Evolutionary conservation across 768 basidiomycete genomes (phyloP).

Genomic region (Pluteus cervinus): DNA sequence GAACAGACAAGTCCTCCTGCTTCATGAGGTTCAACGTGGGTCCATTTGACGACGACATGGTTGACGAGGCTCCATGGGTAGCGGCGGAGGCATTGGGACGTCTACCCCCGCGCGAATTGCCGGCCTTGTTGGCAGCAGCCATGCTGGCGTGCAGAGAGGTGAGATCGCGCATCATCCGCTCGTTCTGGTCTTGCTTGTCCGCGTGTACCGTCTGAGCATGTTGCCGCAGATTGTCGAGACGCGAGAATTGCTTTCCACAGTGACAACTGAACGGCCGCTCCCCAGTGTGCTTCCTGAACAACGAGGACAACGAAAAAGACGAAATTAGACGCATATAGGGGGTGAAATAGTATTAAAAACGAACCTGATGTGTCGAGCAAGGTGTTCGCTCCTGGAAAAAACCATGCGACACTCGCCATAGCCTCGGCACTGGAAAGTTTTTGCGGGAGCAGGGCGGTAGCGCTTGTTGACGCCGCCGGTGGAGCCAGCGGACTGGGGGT

Average conservation of each 20-base stretch:
- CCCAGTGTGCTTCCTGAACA: conserved; percentile 89
- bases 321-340: conserved; percentile 11
- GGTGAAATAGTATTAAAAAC: conserved; percentile 16
- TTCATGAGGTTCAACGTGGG: conserved; percentile 26
- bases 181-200: conserved; percentile 87
- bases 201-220: conserved; percentile 96
- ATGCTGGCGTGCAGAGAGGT: conserved; percentile 79
- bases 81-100: conserved; percentile 14
- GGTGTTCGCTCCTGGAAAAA: conserved; percentile 91
- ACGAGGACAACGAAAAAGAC: conserved; percentile 5
- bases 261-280: conserved; percentile 96
- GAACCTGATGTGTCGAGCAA: conserved; percentile 92
- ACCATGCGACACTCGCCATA: conserved; percentile 97
- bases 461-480: conserved; percentile 40
- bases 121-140: conserved; percentile 49
- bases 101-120: conserved; percentile 13
- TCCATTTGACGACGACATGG: conserved; percentile 6
- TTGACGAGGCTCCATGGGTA: conserved; percentile 6
- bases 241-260: conserved; percentile 91
- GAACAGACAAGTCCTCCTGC: conserved; percentile 30
- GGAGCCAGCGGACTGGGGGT: conserved; percentile 16
- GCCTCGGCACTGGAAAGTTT: conserved; percentile 93
- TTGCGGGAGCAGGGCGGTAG: conserved; percentile 79
- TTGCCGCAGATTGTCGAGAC: conserved; percentile 94
- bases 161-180: conserved; percentile 87